These are phyloP conservation scores for Papiliotrema nemorosa DNA, from an alignment of 1,284 basidiomycete genomes.

Conservation along the genomic window DNA sequence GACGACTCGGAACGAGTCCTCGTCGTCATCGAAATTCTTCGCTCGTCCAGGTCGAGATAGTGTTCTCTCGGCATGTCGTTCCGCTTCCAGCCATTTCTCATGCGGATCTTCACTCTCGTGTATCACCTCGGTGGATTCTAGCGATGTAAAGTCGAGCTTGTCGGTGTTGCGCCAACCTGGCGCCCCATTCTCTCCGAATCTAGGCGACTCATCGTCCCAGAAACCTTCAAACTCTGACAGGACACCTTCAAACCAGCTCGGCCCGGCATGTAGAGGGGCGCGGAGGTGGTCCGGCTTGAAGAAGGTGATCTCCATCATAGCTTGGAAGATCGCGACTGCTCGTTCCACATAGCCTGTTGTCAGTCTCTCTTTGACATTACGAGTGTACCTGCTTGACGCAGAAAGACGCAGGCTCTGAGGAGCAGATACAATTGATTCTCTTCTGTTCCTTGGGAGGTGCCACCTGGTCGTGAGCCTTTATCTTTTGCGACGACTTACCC, in stretches of 20 bases:
- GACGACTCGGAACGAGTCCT: constrained; percentile 74
- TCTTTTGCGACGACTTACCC: background rate
- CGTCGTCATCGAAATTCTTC: constrained; percentile 54
- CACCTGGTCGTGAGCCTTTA: background rate
- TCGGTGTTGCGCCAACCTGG: constrained; percentile 46
- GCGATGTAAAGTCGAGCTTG: background rate
- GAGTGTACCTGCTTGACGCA: constrained; percentile 69
- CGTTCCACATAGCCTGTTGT: constrained; percentile 52
- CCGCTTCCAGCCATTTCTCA: constrained; percentile 64
- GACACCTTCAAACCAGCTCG: constrained; percentile 27
- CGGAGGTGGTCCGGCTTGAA: constrained; percentile 41
- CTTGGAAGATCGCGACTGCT: constrained; percentile 53
- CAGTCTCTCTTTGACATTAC: background rate
- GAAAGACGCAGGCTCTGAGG: constrained; percentile 52
- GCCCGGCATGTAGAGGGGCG: constrained; percentile 4
- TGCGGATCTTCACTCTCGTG: constrained; percentile 58
- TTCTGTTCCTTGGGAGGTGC: constrained; percentile 22
- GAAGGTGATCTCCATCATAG: constrained; percentile 53
- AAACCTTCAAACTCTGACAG: constrained; percentile 50
- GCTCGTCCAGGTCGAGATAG: constrained; percentile 59
- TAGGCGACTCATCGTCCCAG: constrained; percentile 53
- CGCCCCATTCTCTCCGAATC: constrained; percentile 51
- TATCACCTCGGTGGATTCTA: background rate
- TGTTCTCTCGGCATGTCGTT: constrained; percentile 55
- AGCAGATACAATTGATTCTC: constrained; percentile 46